A percentile compares a stretch with the other conserved stretches of the same genome.
Evolutionary conservation across 192 early-diverging fungal genomes (phyloP).

Genomic region (Borealophlyctis nickersoniae): DNA sequence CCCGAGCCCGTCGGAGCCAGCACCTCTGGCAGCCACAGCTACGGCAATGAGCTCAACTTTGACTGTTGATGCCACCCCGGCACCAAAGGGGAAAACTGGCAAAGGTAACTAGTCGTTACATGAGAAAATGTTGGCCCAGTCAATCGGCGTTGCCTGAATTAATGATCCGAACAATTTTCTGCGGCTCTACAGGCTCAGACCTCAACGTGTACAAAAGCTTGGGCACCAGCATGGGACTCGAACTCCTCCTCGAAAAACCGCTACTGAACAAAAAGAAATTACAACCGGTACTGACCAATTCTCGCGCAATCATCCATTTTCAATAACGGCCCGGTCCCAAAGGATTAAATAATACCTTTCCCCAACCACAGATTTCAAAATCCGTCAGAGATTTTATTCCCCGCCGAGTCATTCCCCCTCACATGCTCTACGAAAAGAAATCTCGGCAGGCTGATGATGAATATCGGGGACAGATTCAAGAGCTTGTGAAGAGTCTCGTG

Average conservation of each 20-base stretch:
- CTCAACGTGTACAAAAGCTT: slow-evolving; percentile 41
- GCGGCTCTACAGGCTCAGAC: no score
- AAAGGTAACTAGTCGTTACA: no score
- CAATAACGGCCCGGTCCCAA: background rate
- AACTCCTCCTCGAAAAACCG: slow-evolving; percentile 46
- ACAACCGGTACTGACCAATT: slow-evolving; percentile 39
- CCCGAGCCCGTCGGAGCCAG: background rate
- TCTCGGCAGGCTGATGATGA: slow-evolving; percentile 49
- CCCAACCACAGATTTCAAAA: slow-evolving; percentile 46
- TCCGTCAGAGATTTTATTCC: slow-evolving; percentile 56
- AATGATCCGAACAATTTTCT: slow-evolving; percentile 3
- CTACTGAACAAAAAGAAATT: slow-evolving; percentile 57
- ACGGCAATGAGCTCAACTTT: slow-evolving; percentile 1
- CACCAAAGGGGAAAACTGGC: no score
- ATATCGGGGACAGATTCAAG: slow-evolving; percentile 46
- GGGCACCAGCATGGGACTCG: slow-evolving; percentile 41
- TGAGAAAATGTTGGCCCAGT: no score
- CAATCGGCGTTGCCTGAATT: no score
- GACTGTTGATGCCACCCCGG: background rate
- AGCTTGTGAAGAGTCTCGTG: slow-evolving; percentile 46
- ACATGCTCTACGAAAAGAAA: slow-evolving; percentile 43
- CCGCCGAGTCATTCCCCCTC: slow-evolving; percentile 35
- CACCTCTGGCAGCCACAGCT: background rate
- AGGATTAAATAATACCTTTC: background rate
- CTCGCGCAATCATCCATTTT: background rate